These are phyloP conservation scores for Candida yuanshanica DNA, from an alignment of 805 yeast genomes.

Conservation along the genomic window DNA sequence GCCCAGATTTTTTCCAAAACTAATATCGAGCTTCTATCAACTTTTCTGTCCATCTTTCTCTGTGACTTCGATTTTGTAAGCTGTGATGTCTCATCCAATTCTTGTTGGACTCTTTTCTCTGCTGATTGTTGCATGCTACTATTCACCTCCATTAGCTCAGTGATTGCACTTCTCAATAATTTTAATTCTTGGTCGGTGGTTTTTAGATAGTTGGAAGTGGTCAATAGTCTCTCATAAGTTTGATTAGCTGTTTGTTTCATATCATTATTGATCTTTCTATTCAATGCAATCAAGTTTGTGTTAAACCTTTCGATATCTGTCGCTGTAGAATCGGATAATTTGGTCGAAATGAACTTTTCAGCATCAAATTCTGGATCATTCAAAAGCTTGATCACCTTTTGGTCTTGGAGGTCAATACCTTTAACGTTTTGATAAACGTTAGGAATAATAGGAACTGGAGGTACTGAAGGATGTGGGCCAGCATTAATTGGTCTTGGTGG, in stretches of 20 bases:
- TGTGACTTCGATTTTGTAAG: conserved; percentile 11
- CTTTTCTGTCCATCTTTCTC: conserved; percentile 13
- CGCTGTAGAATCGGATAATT: conserved; percentile 62
- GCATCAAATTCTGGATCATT: conserved; percentile 42
- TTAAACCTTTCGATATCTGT: conserved; percentile 67
- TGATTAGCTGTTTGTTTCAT: conserved; percentile 54
- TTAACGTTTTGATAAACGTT: conserved; percentile 6
- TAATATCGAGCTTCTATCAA: conserved; percentile 64
- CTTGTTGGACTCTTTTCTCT: conserved; percentile 45
- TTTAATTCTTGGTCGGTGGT: conserved; percentile 62
- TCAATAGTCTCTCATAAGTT: conserved; percentile 57
- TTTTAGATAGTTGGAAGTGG: conserved; percentile 53
- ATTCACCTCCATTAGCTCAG: conserved; percentile 54
- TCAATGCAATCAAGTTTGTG: conserved; percentile 44
- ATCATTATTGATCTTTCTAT: conserved; percentile 46
- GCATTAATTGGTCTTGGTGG: neutral
- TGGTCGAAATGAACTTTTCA: conserved; percentile 38
- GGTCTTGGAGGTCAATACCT: conserved; percentile 17
- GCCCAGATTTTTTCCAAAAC: conserved; percentile 82
- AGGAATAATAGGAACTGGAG: conserved; percentile 4
- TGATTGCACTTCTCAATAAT: conserved; percentile 52
- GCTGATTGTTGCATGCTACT: conserved; percentile 59
- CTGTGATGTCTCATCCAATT: conserved; percentile 25
- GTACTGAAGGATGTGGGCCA: neutral
- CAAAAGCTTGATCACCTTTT: conserved; percentile 28